Percentiles rank a stretch among this genome's conserved stretches.
phyloP scores from a whole-genome alignment of 2,329 filamentous ascomycete species.

The Fusarium staphyleae region DNA sequence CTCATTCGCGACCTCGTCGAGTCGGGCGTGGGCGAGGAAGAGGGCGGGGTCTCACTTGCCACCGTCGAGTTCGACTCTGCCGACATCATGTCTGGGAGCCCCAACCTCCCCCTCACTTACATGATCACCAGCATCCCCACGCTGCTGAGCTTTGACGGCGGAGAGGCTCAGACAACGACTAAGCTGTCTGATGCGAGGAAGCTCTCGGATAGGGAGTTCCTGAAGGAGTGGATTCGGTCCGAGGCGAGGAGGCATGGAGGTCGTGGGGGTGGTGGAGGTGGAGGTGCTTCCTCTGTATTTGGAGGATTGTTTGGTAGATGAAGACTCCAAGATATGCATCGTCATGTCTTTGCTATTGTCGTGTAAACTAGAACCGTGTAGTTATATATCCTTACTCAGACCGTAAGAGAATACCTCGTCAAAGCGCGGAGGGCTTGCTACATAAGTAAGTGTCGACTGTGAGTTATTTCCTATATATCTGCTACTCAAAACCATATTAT shows the following conservation, averaged over 20 bases:
- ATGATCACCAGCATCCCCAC: constrained; percentile 67
- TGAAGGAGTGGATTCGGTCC: constrained; percentile 61
- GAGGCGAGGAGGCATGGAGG: constrained; percentile 58
- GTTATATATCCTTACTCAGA: background rate
- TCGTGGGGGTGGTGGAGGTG: constrained; percentile 52
- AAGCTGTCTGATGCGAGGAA: constrained; percentile 58
- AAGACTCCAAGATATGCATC: background rate
- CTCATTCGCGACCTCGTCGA: constrained; percentile 57
- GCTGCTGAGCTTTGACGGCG: constrained; percentile 63
- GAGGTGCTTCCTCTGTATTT: constrained; percentile 44
- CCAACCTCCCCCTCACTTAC: constrained; percentile 58
- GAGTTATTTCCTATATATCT: background rate
- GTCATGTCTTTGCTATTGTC: background rate
- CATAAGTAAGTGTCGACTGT: background rate
- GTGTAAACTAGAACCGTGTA: background rate
- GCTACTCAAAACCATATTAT: too few relatives aligned
- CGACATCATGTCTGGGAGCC: constrained; percentile 57
- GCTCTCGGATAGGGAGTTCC: constrained; percentile 57
- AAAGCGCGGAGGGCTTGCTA: background rate
- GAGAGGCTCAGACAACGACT: constrained; percentile 58
- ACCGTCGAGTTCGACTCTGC: constrained; percentile 64
- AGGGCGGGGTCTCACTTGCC: constrained; percentile 63
- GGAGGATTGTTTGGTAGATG: constrained; percentile 52
- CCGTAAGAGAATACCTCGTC: background rate
- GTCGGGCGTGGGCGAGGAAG: constrained; percentile 59